Conservation (phyloP, 2,329 filamentous ascomycete genomes). For the Clonostachys sp. region DNA sequence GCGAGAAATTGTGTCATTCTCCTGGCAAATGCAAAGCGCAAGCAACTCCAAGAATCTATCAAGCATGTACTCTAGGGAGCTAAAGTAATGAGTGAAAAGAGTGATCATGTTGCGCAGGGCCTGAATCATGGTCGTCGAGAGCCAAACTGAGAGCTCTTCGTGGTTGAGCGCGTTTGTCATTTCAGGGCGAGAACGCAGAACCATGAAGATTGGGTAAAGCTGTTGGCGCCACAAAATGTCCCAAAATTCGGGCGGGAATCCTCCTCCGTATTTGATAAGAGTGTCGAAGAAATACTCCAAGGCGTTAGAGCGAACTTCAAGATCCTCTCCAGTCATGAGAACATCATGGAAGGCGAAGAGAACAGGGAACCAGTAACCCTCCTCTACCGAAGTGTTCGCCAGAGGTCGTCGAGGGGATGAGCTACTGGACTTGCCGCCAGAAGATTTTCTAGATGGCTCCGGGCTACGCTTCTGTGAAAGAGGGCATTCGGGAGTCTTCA, state of each 20-base stretch:
- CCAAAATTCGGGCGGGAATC: slow-evolving; percentile 94
- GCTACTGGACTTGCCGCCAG: slow-evolving; percentile 5
- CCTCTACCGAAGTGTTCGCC: slow-evolving; percentile 83
- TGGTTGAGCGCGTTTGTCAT: slow-evolving; percentile 94
- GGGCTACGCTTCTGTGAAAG: slow-evolving; percentile 60
- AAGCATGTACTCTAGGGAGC: slow-evolving; percentile 94
- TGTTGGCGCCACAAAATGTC: slow-evolving; percentile 97
- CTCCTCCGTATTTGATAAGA: slow-evolving; percentile 81
- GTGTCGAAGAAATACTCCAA: slow-evolving; percentile 97
- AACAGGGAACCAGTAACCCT: slow-evolving; percentile 98
- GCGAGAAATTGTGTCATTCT: slow-evolving; percentile 96
- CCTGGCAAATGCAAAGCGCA: slow-evolving; percentile 94
- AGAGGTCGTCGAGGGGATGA: slow-evolving; percentile 47
- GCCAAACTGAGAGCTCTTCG: slow-evolving; percentile 96
- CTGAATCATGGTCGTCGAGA: slow-evolving; percentile 99
- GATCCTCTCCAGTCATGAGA: slow-evolving; percentile 96
- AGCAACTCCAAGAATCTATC: slow-evolving; percentile 94
- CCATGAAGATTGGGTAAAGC: slow-evolving; percentile 97
- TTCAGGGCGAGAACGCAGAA: slow-evolving; percentile 91
- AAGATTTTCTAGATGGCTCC: slow-evolving; percentile 1
- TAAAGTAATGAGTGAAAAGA: slow-evolving; percentile 97
- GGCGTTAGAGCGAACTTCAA: slow-evolving; percentile 88
- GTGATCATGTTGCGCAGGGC: slow-evolving; percentile 97
- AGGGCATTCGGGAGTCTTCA: slow-evolving; percentile 92
- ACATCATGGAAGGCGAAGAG: slow-evolving; percentile 98